Evolutionary conservation across 129 eudicot genomes (phyloP).

Genomic region (Cynara cardunculus): DNA sequence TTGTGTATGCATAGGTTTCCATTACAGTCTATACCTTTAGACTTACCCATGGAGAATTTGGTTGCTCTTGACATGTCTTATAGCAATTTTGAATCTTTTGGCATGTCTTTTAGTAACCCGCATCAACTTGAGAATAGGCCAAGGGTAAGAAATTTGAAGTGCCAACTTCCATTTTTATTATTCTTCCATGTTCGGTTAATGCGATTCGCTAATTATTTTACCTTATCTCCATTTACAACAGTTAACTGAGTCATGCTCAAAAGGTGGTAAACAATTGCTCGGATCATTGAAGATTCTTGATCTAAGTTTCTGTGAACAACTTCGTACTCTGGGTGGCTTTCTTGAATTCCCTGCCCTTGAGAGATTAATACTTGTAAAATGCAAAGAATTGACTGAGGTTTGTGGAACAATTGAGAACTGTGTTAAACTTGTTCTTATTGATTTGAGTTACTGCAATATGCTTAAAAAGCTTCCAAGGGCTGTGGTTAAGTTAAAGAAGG

Average conservation of each 20-base stretch:
- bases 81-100: conserved; percentile 12
- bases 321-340: neutral
- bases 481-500: conserved; percentile 9
- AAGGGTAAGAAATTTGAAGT: neutral
- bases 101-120: neutral
- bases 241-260: neutral
- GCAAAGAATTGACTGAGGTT: conserved; percentile 4
- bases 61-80: conserved; percentile 16
- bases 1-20: conserved; percentile 21
- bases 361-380: conserved; percentile 12
- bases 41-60: conserved; percentile 1
- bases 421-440: conserved; percentile 2
- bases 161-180: neutral
- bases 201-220: neutral
- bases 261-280: neutral
- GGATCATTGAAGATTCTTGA: conserved; percentile 27
- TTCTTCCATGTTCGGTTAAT: neutral
- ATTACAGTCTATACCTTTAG: neutral
- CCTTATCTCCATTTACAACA: neutral
- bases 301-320: conserved; percentile 24
- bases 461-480: conserved; percentile 10
- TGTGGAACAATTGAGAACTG: conserved; percentile 18
- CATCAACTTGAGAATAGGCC: neutral
- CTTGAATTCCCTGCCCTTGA: conserved; percentile 22
- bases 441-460: conserved; percentile 10